Conservation (phyloP, 2,329 filamentous ascomycete genomes). For the Cylindrodendrum hubeiense region DNA sequence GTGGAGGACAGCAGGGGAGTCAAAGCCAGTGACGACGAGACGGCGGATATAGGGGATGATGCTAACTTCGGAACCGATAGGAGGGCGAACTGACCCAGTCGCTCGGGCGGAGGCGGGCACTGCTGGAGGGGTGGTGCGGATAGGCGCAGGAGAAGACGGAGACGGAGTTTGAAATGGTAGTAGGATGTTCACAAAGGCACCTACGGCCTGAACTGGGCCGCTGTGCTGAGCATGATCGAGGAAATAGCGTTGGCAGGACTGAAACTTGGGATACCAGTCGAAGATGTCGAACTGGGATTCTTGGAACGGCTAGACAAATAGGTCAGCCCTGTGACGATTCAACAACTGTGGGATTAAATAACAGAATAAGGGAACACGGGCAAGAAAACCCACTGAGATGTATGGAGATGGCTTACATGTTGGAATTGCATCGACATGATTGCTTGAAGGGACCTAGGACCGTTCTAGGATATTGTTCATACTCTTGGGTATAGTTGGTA, state of each 20-base stretch:
- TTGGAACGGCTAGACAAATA: constrained; percentile 56
- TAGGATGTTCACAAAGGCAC: constrained; percentile 91
- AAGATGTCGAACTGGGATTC: constrained; percentile 80
- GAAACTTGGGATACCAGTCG: constrained; percentile 92
- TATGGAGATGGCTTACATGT: constrained; percentile 29
- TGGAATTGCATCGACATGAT: constrained; percentile 44
- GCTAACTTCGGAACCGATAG: constrained; percentile 62
- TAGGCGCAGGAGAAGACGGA: constrained; percentile 53
- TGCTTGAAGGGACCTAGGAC: constrained; percentile 3
- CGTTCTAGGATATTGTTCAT: constrained; percentile 1
- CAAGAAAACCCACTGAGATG: too few species aligned
- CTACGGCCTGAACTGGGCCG: constrained; percentile 85
- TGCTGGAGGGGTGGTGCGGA: constrained; percentile 42
- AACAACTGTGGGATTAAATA: not conserved
- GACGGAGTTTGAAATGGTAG: constrained; percentile 84
- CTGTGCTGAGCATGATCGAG: constrained; percentile 91
- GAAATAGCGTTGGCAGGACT: constrained; percentile 92
- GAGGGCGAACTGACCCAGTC: constrained; percentile 39
- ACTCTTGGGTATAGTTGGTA: constrained; percentile 11
- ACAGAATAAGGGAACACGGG: not conserved
- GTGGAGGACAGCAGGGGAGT: constrained; percentile 86
- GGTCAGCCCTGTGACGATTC: constrained; percentile 29
- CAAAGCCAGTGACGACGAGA: constrained; percentile 91
- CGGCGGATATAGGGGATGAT: constrained; percentile 91
- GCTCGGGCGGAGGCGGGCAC: constrained; percentile 43